Conservation (phyloP, 2,329 filamentous ascomycete species). For the Tothia fuscella region DNA sequence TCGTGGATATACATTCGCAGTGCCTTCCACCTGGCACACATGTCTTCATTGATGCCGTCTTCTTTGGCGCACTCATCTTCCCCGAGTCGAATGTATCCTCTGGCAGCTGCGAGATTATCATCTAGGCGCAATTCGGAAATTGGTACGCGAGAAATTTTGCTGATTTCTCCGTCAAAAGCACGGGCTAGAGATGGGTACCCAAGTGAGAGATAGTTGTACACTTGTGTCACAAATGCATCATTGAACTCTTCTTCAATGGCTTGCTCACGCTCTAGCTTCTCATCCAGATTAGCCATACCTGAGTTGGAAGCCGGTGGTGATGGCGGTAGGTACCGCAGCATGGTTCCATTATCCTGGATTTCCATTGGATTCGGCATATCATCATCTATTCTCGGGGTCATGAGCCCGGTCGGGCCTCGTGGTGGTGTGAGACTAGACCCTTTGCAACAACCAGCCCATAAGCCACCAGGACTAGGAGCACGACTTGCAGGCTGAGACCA, state of each 20-base stretch:
- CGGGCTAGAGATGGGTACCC: slow-evolving; percentile 81
- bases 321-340: slow-evolving; percentile 20
- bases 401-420: slow-evolving; percentile 34
- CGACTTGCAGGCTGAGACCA: slow-evolving; percentile 28
- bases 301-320: slow-evolving; percentile 25
- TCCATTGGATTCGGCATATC: slow-evolving; percentile 31
- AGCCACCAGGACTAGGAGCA: slow-evolving; percentile 44
- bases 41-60: slow-evolving; percentile 36
- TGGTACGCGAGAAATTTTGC: slow-evolving; percentile 62
- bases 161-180: slow-evolving; percentile 72
- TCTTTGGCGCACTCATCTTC: slow-evolving; percentile 34
- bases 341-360: slow-evolving; percentile 9
- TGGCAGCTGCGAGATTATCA: slow-evolving; percentile 50
- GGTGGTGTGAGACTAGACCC: slow-evolving; percentile 25
- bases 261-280: slow-evolving; percentile 25
- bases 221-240: slow-evolving; percentile 81
- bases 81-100: slow-evolving; percentile 58
- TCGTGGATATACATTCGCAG: slow-evolving; percentile 73
- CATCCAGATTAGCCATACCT: slow-evolving; percentile 30
- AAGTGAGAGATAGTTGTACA: slow-evolving; percentile 92
- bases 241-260: slow-evolving; percentile 51
- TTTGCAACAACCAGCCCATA: slow-evolving; percentile 67
- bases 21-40: slow-evolving; percentile 71
- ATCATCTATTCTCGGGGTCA: slow-evolving; percentile 33
- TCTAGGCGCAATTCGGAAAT: slow-evolving; percentile 58